These are phyloP conservation scores for Fusarium equiseti DNA, from an alignment of 2,329 filamentous ascomycete genomes.

Conservation along the genomic window DNA sequence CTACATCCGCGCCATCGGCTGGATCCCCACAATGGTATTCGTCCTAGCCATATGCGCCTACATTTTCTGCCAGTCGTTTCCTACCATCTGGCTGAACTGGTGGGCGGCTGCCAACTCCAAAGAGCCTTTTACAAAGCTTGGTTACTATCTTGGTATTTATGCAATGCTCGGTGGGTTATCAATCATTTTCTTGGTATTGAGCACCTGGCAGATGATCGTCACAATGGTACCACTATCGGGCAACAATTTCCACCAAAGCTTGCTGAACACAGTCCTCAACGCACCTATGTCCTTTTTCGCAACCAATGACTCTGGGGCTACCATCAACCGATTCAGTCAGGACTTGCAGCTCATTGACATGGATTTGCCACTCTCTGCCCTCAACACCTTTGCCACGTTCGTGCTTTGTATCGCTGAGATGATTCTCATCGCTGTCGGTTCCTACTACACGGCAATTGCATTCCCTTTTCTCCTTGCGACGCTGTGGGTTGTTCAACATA, in stretches of 20 bases:
- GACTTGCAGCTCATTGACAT: slow-evolving; percentile 56
- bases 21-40: slow-evolving; percentile 40
- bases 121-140: slow-evolving; percentile 29
- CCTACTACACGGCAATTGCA: slow-evolving; percentile 35
- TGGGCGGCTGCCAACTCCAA: slow-evolving; percentile 42
- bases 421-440: slow-evolving; percentile 33
- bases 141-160: slow-evolving; percentile 44
- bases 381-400: slow-evolving; percentile 41
- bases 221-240: slow-evolving; percentile 44
- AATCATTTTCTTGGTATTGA: slow-evolving; percentile 33
- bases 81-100: slow-evolving; percentile 47
- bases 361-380: slow-evolving; percentile 48
- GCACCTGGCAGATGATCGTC: slow-evolving; percentile 46
- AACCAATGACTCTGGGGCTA: slow-evolving; percentile 51
- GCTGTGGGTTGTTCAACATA: slow-evolving; percentile 33
- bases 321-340: slow-evolving; percentile 56
- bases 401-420: slow-evolving; percentile 42
- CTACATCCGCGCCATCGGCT: slow-evolving; percentile 47
- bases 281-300: slow-evolving; percentile 54
- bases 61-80: slow-evolving; percentile 45
- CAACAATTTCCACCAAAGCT: slow-evolving; percentile 37
- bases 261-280: slow-evolving; percentile 41
- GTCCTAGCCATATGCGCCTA: slow-evolving; percentile 42
- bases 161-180: slow-evolving; percentile 36
- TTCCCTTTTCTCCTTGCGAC: slow-evolving; percentile 27